Percentiles rank a stretch among this genome's conserved stretches.
These are phyloP conservation scores for Trichocomaceae sp. DNA, from an alignment of 2,329 filamentous ascomycete genomes.

Conservation along the genomic window DNA sequence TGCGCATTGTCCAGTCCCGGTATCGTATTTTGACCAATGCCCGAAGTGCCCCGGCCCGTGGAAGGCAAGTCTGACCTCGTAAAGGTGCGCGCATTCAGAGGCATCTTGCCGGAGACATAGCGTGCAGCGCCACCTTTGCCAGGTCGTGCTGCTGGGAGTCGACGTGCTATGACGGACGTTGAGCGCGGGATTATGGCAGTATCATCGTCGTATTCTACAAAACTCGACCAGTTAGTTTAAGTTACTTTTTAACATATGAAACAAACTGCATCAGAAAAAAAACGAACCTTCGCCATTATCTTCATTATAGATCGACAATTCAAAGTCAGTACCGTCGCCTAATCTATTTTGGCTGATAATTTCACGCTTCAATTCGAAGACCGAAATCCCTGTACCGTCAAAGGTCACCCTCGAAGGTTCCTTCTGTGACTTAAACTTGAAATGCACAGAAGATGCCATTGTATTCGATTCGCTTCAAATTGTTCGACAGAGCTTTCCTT, in stretches of 20 bases:
- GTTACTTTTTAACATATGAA: not conserved
- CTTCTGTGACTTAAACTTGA: conserved; percentile 99
- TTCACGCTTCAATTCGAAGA: conserved; percentile 97
- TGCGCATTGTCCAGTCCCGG: conserved; percentile 67
- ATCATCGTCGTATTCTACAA: conserved; percentile 88
- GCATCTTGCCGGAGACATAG: conserved; percentile 96
- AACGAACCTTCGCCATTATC: conserved; percentile 80
- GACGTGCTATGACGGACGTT: conserved; percentile 83
- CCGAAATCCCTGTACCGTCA: conserved; percentile 94
- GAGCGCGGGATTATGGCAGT: conserved; percentile 95
- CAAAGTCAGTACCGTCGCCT: conserved; percentile 93
- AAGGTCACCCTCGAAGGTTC: conserved; percentile 92
- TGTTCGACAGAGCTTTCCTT: conserved; percentile 14
- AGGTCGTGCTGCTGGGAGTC: conserved; percentile 73
- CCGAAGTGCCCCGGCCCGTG: conserved; percentile 29
- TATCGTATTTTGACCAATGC: conserved; percentile 46
- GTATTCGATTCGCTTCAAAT: conserved; percentile 36
- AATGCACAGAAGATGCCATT: conserved; percentile 97
- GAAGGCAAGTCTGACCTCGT: conserved; percentile 58
- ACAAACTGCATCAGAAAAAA: not conserved
- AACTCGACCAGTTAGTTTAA: conserved; percentile 3
- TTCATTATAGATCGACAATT: conserved; percentile 88
- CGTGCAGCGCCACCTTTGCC: conserved; percentile 86
- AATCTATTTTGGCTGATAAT: conserved; percentile 92
- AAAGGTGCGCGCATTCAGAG: conserved; percentile 74